These are phyloP conservation scores for Chondrus crispus DNA, from an alignment of 23 red algal genomes.

Conservation along the genomic window DNA sequence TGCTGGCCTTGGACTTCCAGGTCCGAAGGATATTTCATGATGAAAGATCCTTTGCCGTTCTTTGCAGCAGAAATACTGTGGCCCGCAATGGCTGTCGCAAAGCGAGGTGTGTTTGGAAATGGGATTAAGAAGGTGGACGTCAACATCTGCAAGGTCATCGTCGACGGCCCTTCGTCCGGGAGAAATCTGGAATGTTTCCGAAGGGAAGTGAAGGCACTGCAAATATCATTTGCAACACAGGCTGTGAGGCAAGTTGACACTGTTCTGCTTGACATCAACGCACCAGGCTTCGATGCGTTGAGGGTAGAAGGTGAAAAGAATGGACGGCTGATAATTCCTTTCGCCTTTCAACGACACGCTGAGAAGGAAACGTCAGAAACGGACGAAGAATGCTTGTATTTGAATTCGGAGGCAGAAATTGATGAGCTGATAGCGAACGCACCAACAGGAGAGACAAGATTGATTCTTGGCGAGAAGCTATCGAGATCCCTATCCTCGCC, in stretches of 20 bases:
- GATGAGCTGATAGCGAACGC: not conserved
- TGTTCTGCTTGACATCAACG: slow-evolving; percentile 27
- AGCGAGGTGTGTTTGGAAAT: not conserved
- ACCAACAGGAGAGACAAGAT: slow-evolving; percentile 15
- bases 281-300: not conserved
- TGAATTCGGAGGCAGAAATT: not conserved
- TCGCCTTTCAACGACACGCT: too few relatives aligned
- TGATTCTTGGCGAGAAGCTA: slow-evolving; percentile 18
- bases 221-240: not conserved
- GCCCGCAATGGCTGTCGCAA: slow-evolving; percentile 49
- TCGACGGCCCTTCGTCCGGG: slow-evolving; percentile 34
- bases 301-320: not conserved
- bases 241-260: slow-evolving; percentile 39
- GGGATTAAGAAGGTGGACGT: slow-evolving; percentile 55
- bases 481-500: not conserved
- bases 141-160: slow-evolving; percentile 75
- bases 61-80: slow-evolving; percentile 62
- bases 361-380: not conserved
- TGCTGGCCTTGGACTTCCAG: slow-evolving; percentile 65
- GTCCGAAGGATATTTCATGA: slow-evolving; percentile 29
- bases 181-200: slow-evolving; percentile 22
- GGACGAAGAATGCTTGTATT: not conserved
- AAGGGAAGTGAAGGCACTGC: not conserved
- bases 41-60: slow-evolving; percentile 56
- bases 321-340: too few relatives aligned